These are phyloP conservation scores for Lasiosphaeria hispida DNA, from an alignment of 495 filamentous ascomycete genomes.

Conservation along the genomic window DNA sequence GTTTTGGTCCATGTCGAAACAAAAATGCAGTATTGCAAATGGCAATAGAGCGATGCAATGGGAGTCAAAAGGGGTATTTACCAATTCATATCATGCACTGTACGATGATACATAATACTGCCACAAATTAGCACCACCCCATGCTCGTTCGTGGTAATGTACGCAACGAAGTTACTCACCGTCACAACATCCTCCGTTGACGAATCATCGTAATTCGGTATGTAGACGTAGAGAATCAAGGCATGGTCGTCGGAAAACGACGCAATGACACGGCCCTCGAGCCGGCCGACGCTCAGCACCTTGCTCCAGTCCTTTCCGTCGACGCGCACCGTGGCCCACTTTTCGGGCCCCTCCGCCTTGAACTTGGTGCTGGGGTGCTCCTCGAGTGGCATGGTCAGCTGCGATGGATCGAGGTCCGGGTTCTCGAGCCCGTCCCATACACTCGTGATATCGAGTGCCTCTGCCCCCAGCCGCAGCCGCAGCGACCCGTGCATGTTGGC, in stretches of 20 bases:
- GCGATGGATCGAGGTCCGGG: constrained; percentile 73
- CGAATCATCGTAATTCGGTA: constrained; percentile 65
- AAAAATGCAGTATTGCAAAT: no score
- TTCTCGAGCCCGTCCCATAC: constrained; percentile 80
- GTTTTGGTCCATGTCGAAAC: no score
- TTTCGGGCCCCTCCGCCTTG: constrained; percentile 57
- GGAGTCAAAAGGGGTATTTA: neutral
- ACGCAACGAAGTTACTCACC: constrained; percentile 46
- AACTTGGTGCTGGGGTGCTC: constrained; percentile 74
- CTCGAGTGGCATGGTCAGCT: constrained; percentile 61
- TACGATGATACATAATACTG: constrained; percentile 31
- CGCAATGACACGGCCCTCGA: constrained; percentile 88
- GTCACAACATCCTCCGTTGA: constrained; percentile 72
- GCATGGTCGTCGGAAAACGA: constrained; percentile 79
- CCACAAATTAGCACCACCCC: constrained; percentile 3
- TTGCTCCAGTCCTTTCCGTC: constrained; percentile 90
- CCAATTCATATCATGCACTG: constrained; percentile 12
- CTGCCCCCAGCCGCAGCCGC: constrained; percentile 69
- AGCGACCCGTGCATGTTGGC: constrained; percentile 93
- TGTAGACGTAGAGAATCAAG: constrained; percentile 87
- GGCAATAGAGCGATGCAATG: no score
- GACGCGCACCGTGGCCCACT: constrained; percentile 82
- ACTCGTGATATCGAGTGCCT: constrained; percentile 75
- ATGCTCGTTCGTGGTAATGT: neutral
- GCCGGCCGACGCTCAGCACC: constrained; percentile 81